Evolutionary conservation across 2,329 filamentous ascomycete genomes (phyloP).

Genomic region (Trichoderma sp.): DNA sequence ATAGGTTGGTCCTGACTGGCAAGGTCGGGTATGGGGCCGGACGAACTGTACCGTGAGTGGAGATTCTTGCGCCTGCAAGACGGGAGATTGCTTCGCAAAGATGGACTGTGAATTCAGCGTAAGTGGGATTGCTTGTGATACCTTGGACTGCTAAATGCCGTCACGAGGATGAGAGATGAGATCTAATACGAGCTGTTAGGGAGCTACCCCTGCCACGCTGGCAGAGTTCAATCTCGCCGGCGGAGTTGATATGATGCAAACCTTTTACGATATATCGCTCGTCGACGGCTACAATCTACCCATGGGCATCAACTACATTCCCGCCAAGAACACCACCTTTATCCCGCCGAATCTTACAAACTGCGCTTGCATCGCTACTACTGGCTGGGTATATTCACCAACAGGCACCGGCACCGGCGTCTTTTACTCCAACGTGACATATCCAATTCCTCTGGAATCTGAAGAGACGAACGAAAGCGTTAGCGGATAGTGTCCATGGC

Average conservation of each 20-base stretch:
- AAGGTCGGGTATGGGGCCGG: conserved; percentile 79
- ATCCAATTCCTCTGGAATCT: conserved; percentile 69
- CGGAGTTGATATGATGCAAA: conserved; percentile 62
- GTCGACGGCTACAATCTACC: conserved; percentile 86
- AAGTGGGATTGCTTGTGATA: conserved; percentile 41
- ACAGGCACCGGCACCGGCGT: conserved; percentile 61
- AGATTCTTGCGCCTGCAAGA: conserved; percentile 69
- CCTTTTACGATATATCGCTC: conserved; percentile 83
- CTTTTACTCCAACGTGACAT: conserved; percentile 66
- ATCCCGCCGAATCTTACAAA: conserved; percentile 79
- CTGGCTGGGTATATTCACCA: conserved; percentile 61
- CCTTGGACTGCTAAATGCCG: neutral
- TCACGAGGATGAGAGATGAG: neutral
- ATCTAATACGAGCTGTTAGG: conserved; percentile 48
- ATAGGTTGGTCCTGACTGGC: conserved; percentile 74
- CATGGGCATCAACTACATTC: conserved; percentile 64
- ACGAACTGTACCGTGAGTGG: conserved; percentile 80
- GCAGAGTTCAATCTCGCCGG: conserved; percentile 80
- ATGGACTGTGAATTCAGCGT: conserved; percentile 72
- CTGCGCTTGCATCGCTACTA: conserved; percentile 73
- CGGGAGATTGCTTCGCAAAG: conserved; percentile 75
- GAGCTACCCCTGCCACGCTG: conserved; percentile 73
- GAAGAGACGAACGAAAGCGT: conserved; percentile 60
- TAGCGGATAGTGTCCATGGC: conserved; percentile 78
- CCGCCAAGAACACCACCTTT: conserved; percentile 63